phyloP scores from a whole-genome alignment of 2,329 filamentous ascomycete species.

The Aspergillus vadensis region DNA sequence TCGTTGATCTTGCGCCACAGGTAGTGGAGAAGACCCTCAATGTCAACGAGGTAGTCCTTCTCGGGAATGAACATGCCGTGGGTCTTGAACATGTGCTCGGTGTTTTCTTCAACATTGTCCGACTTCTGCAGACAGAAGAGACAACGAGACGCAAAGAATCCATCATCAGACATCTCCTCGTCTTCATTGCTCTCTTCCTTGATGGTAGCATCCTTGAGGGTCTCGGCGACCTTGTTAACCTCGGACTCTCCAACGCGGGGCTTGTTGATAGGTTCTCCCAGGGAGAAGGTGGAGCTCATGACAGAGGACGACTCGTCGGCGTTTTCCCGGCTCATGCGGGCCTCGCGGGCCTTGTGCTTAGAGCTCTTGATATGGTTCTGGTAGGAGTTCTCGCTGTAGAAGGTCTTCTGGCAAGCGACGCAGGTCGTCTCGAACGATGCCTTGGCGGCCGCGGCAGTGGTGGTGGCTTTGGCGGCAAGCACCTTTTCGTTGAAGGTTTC shows the following conservation, averaged over 20 bases:
- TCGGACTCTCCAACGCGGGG: constrained; percentile 69
- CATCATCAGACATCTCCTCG: constrained; percentile 44
- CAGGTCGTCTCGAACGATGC: constrained; percentile 86
- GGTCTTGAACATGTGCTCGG: constrained; percentile 85
- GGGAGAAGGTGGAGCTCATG: constrained; percentile 86
- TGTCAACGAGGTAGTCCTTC: constrained; percentile 75
- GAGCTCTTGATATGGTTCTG: constrained; percentile 88
- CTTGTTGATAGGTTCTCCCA: constrained; percentile 72
- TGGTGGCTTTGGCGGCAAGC: constrained; percentile 80
- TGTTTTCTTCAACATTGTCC: constrained; percentile 71
- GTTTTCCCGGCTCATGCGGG: constrained; percentile 50
- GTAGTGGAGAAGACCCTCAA: constrained; percentile 77
- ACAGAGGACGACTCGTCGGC: constrained; percentile 75
- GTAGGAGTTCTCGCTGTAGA: constrained; percentile 95
- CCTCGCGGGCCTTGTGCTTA: constrained; percentile 77
- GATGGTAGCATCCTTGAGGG: constrained; percentile 67
- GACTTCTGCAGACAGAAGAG: constrained; percentile 92
- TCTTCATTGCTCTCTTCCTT: constrained; percentile 50
- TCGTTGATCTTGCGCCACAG: constrained; percentile 79
- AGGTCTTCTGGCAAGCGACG: constrained; percentile 82
- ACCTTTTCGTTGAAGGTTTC: constrained; percentile 97
- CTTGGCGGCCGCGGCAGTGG: constrained; percentile 81
- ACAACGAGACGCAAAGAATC: constrained; percentile 61
- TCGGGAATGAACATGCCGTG: constrained; percentile 98
- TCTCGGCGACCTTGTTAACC: constrained; percentile 75